phyloP scores from a whole-genome alignment of 768 basidiomycete genomes.

The Rhodotorula paludigena region DNA sequence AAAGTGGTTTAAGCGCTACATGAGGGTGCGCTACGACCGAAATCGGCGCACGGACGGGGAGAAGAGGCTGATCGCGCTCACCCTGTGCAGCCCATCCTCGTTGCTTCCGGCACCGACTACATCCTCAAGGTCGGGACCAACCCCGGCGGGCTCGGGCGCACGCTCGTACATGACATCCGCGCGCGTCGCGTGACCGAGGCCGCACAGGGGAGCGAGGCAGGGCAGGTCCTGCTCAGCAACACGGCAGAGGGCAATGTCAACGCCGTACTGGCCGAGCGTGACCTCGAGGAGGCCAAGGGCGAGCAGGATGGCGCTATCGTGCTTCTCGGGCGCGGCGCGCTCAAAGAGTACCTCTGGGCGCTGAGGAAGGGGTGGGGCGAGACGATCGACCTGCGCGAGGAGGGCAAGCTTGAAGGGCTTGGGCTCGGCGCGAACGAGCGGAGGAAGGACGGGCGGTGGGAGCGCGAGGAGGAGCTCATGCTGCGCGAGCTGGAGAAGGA shows the following conservation, averaged over 20 bases:
- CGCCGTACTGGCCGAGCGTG: conserved; percentile 51
- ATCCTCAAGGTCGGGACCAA: conserved; percentile 72
- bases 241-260: conserved; percentile 50
- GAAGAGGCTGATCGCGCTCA: conserved; percentile 13
- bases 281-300: conserved; percentile 53
- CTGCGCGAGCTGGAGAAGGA: conserved; percentile 64
- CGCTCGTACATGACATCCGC: conserved; percentile 68
- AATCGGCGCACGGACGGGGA: not conserved
- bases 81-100: conserved; percentile 70
- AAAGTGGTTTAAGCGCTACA: conserved; percentile 90
- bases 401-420: conserved; percentile 50
- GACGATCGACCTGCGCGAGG: conserved; percentile 61
- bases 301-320: conserved; percentile 68
- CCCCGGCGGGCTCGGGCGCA: conserved; percentile 77
- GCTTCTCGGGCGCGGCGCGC: conserved; percentile 77
- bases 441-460: conserved; percentile 61
- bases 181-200: conserved; percentile 62
- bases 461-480: conserved; percentile 64
- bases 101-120: conserved; percentile 91
- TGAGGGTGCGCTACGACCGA: conserved; percentile 59
- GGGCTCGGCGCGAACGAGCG: conserved; percentile 49
- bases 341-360: conserved; percentile 93
- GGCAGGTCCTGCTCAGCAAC: conserved; percentile 41
- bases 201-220: conserved; percentile 49
- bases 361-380: conserved; percentile 65